Evolutionary conservation across 2,329 filamentous ascomycete species (phyloP).

Genomic region (Alternaria arbusti): DNA sequence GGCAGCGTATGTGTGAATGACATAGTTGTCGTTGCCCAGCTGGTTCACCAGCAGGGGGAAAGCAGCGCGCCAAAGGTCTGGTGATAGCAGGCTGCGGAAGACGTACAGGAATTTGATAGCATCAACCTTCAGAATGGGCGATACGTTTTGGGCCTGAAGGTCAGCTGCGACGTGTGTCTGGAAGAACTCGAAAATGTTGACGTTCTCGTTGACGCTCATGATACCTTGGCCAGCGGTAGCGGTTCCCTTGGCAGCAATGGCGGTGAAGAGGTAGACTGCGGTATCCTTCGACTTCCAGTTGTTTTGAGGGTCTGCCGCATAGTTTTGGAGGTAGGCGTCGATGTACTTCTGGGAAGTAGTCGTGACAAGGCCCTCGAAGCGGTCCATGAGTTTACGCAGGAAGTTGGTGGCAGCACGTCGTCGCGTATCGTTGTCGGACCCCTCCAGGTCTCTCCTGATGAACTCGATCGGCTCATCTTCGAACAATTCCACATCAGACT

Average conservation of each 20-base stretch:
- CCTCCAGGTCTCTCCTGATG: constrained; percentile 92
- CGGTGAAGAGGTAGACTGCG: constrained; percentile 94
- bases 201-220: constrained; percentile 78
- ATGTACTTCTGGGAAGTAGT: constrained; percentile 87
- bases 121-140: constrained; percentile 93
- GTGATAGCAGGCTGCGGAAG: constrained; percentile 92
- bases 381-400: constrained; percentile 83
- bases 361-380: constrained; percentile 85
- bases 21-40: constrained; percentile 87
- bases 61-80: constrained; percentile 88
- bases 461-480: constrained; percentile 99
- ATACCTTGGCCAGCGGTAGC: constrained; percentile 89
- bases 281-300: constrained; percentile 99
- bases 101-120: constrained; percentile 98
- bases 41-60: constrained; percentile 92
- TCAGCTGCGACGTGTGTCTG: constrained; percentile 91
- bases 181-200: constrained; percentile 95
- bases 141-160: constrained; percentile 72
- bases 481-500: constrained; percentile 93
- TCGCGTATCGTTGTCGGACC: constrained; percentile 93
- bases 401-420: constrained; percentile 94
- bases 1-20: constrained; percentile 96
- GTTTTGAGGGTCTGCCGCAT: constrained; percentile 66
- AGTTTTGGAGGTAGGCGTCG: constrained; percentile 78
- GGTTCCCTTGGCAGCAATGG: constrained; percentile 89